Conservation (phyloP, 345 rosid species). For the Geranium brycei region DNA sequence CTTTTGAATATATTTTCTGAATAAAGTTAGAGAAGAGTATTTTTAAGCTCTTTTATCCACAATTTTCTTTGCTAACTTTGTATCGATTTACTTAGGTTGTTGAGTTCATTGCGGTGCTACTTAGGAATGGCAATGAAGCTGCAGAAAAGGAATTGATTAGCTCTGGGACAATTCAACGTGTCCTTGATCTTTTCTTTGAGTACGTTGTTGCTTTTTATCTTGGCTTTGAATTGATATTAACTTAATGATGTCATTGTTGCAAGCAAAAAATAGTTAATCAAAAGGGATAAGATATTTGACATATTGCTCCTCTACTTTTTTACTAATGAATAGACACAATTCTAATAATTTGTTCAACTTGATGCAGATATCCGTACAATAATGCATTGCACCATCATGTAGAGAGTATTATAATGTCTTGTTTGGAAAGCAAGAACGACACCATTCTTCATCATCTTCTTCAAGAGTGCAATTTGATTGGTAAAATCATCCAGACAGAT, state of each 20-base stretch:
- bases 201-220: constrained; percentile 25
- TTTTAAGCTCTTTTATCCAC: not conserved
- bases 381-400: constrained; percentile 95
- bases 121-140: constrained; percentile 69
- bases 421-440: constrained; percentile 67
- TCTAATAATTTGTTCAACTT: not conserved
- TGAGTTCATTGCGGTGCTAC: constrained; percentile 84
- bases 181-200: constrained; percentile 80
- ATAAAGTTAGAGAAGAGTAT: not conserved
- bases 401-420: constrained; percentile 71
- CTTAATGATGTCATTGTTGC: not conserved
- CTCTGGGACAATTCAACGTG: constrained; percentile 64
- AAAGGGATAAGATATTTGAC: not conserved
- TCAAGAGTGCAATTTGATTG: constrained; percentile 63
- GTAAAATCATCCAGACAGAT: constrained; percentile 64
- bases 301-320: not conserved
- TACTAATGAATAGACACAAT: not conserved
- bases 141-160: constrained; percentile 69
- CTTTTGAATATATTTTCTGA: not conserved
- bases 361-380: constrained; percentile 83
- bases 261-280: not conserved
- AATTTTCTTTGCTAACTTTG: constrained; percentile 2
- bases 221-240: not conserved
- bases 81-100: constrained; percentile 50
- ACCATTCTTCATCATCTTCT: constrained; percentile 59